Evolutionary conservation across 78 protist genomes (phyloP).

Genomic region (Emiliania huxleyi): DNA sequence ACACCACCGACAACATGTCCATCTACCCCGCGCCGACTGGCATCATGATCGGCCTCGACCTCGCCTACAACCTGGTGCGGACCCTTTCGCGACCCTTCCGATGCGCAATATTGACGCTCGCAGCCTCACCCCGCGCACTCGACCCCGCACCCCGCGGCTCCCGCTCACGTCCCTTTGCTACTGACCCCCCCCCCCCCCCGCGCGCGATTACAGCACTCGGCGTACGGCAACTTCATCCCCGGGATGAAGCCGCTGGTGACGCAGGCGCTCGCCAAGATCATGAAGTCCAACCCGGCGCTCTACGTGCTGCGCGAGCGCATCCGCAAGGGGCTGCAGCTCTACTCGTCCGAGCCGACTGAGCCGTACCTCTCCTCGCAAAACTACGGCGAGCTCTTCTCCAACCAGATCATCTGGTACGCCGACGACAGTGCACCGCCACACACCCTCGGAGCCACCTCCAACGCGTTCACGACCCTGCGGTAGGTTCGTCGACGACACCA

Average conservation of each 20-base stretch:
- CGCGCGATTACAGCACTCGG: slow-evolving; percentile 93
- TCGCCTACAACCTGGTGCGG: slow-evolving; percentile 97
- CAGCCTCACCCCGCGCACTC: too few species aligned
- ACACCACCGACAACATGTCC: slow-evolving; percentile 95
- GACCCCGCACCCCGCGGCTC: too few species aligned
- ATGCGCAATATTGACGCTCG: too few species aligned
- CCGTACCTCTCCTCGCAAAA: slow-evolving; percentile 84
- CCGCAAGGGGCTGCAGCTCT: slow-evolving; percentile 98
- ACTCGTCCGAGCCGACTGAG: slow-evolving; percentile 84
- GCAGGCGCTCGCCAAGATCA: slow-evolving; percentile 95
- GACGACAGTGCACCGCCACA: not conserved
- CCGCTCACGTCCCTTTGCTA: not conserved
- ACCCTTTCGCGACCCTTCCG: too few species aligned
- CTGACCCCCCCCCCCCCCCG: not conserved
- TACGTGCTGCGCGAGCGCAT: slow-evolving; percentile 98
- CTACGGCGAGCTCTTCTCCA: slow-evolving; percentile 95
- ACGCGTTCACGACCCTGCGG: too few species aligned
- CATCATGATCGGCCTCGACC: slow-evolving; percentile 93
- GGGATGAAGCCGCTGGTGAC: slow-evolving; percentile 89
- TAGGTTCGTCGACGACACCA: slow-evolving; percentile 99
- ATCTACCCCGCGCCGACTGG: slow-evolving; percentile 99
- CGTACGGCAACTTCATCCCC: slow-evolving; percentile 78
- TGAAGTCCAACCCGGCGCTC: slow-evolving; percentile 95
- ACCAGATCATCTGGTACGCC: slow-evolving; percentile 85
- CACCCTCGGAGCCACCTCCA: slow-evolving; percentile 51